These are phyloP conservation scores for Botrytis hyacinthi DNA, from an alignment of 2,329 filamentous ascomycete species.

Conservation along the genomic window DNA sequence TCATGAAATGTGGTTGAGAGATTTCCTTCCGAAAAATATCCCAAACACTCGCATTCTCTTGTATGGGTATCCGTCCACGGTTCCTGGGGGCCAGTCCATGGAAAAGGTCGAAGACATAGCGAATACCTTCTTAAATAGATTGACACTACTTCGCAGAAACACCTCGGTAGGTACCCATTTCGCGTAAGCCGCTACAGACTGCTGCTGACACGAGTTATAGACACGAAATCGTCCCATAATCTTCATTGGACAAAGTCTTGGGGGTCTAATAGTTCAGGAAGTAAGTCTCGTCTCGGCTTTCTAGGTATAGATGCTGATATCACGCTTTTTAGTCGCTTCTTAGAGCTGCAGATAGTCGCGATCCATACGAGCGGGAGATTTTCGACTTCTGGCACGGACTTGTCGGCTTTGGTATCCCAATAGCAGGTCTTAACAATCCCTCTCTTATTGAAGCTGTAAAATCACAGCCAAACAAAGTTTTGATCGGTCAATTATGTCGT, in stretches of 20 bases:
- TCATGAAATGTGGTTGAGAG: slow-evolving; percentile 19
- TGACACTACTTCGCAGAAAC: neutral
- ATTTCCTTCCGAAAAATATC: slow-evolving; percentile 20
- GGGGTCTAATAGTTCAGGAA: slow-evolving; percentile 14
- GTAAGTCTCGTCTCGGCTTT: neutral
- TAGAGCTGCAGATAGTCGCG: neutral
- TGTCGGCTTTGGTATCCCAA: slow-evolving; percentile 19
- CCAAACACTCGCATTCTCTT: neutral
- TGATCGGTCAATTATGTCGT: slow-evolving; percentile 11
- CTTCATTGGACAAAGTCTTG: slow-evolving; percentile 20
- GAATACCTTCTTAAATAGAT: slow-evolving; percentile 8
- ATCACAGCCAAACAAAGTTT: slow-evolving; percentile 16
- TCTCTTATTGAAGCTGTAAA: slow-evolving; percentile 15
- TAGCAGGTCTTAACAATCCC: slow-evolving; percentile 8
- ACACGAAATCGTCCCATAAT: slow-evolving; percentile 16
- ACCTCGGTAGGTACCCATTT: neutral
- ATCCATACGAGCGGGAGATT: neutral
- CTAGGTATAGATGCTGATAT: neutral
- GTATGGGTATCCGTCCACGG: slow-evolving; percentile 12
- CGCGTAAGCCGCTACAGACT: too few relatives aligned
- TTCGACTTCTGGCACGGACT: slow-evolving; percentile 15
- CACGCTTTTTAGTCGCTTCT: neutral
- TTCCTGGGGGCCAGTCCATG: slow-evolving; percentile 11
- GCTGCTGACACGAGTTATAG: neutral
- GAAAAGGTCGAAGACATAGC: slow-evolving; percentile 9